phyloP scores from a whole-genome alignment of 1,139 yeast genomes.

The Candida sanyaensis region DNA sequence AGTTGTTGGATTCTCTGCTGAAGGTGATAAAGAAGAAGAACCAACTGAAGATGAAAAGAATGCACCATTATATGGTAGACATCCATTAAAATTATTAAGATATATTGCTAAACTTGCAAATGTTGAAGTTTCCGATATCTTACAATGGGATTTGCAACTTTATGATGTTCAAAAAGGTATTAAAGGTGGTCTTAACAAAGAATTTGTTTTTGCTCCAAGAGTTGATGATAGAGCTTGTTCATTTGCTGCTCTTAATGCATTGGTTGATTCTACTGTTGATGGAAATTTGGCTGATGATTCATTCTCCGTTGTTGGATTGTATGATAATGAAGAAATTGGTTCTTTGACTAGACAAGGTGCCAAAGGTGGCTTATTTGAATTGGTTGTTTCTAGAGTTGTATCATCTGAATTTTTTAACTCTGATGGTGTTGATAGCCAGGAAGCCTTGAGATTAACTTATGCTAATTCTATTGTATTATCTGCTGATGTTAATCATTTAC shows the following conservation, averaged over 20 bases:
- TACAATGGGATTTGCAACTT: slow-evolving; percentile 42
- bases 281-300: slow-evolving; percentile 27
- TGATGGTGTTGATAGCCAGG: slow-evolving; percentile 22
- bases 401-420: slow-evolving; percentile 22
- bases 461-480: slow-evolving; percentile 43
- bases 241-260: slow-evolving; percentile 39
- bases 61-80: slow-evolving; percentile 41
- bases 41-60: slow-evolving; percentile 34
- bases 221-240: slow-evolving; percentile 50
- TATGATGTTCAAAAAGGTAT: slow-evolving; percentile 43
- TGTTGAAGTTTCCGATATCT: slow-evolving; percentile 26
- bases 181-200: slow-evolving; percentile 41
- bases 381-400: slow-evolving; percentile 35
- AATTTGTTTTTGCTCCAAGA: slow-evolving; percentile 45
- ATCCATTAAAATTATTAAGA: slow-evolving; percentile 37
- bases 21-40: slow-evolving; percentile 18
- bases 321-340: slow-evolving; percentile 49
- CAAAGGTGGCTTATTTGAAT: slow-evolving; percentile 38
- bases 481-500: slow-evolving; percentile 49
- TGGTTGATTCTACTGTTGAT: slow-evolving; percentile 26
- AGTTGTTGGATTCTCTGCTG: slow-evolving; percentile 34
- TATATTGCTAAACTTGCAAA: slow-evolving; percentile 33
- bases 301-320: slow-evolving; percentile 38
- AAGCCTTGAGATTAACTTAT: slow-evolving; percentile 23
- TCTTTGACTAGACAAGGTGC: slow-evolving; percentile 46